These are phyloP conservation scores for Xylaria longipes DNA, from an alignment of 495 filamentous ascomycete species.

Conservation along the genomic window DNA sequence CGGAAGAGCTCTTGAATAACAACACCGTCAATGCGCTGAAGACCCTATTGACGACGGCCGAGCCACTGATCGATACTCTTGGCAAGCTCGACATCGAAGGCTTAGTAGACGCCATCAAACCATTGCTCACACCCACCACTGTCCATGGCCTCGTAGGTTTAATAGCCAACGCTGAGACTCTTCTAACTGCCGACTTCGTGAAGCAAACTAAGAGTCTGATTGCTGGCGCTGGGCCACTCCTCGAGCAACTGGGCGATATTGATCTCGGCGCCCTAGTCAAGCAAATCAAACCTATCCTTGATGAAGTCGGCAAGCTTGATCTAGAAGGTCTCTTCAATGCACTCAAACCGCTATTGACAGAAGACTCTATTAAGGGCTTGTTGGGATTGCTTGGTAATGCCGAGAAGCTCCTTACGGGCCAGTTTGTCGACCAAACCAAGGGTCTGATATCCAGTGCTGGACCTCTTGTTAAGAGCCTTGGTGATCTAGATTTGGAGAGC, in stretches of 20 bases:
- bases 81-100: constrained; percentile 50
- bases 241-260: constrained; percentile 33
- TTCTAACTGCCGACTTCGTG: constrained; percentile 49
- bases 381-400: constrained; percentile 49
- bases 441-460: constrained; percentile 46
- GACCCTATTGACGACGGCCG: constrained; percentile 26
- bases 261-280: constrained; percentile 32
- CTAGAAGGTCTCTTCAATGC: constrained; percentile 40
- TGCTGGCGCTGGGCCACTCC: constrained; percentile 36
- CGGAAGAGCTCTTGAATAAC: constrained; percentile 48
- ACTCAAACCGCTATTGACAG: constrained; percentile 41
- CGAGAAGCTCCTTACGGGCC: constrained; percentile 46
- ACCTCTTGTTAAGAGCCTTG: constrained; percentile 45
- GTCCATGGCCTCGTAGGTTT: constrained; percentile 52
- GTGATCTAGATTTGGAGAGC: constrained; percentile 42
- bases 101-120: constrained; percentile 46
- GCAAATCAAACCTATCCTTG: constrained; percentile 31
- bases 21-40: constrained; percentile 54
- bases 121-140: constrained; percentile 49
- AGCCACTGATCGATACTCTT: constrained; percentile 35
- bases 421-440: constrained; percentile 53
- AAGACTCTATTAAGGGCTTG: constrained; percentile 44
- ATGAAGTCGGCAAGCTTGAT: constrained; percentile 26
- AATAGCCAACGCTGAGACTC: constrained; percentile 47
- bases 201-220: constrained; percentile 48